A percentile compares a stretch with the other conserved stretches of the same genome.
Conservation (phyloP, 129 eudicot genomes). For the Solidago caesia region DNA sequence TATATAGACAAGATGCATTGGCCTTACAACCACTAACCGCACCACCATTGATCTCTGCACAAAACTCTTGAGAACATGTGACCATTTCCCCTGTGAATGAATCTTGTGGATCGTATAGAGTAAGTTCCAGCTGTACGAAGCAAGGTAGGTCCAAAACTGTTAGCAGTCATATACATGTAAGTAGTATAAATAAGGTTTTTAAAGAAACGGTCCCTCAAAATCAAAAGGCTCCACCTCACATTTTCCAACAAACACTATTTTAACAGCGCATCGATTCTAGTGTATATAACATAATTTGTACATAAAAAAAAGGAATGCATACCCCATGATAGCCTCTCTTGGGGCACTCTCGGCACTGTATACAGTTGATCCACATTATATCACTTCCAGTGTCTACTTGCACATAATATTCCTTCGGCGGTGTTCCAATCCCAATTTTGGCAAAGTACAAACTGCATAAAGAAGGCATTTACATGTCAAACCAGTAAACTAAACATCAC, state of each 20-base stretch:
- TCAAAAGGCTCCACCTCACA: neutral
- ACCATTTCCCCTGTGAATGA: slow-evolving; percentile 63
- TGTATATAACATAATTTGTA: slow-evolving; percentile 3
- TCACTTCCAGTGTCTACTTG: slow-evolving; percentile 70
- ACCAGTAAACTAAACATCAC: slow-evolving; percentile 6
- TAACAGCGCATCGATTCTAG: neutral
- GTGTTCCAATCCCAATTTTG: slow-evolving; percentile 83
- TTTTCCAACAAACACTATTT: neutral
- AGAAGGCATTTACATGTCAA: neutral
- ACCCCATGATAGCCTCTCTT: slow-evolving; percentile 47
- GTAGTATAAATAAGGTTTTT: slow-evolving; percentile 3
- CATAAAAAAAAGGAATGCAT: slow-evolving; percentile 17
- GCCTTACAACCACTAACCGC: slow-evolving; percentile 54
- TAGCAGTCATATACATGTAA: slow-evolving; percentile 17
- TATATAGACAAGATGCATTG: slow-evolving; percentile 64
- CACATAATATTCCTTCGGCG: slow-evolving; percentile 58
- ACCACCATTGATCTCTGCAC: slow-evolving; percentile 64
- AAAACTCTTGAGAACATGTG: slow-evolving; percentile 60
- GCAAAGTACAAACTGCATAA: slow-evolving; percentile 80
- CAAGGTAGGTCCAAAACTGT: slow-evolving; percentile 23
- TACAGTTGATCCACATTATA: slow-evolving; percentile 53
- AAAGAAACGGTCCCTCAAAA: neutral
- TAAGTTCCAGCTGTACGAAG: slow-evolving; percentile 70
- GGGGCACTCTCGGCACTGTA: slow-evolving; percentile 48
- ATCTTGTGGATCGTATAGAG: slow-evolving; percentile 65